Percentiles rank a stretch among this genome's conserved stretches.
These are phyloP conservation scores for Oidiodendron maius DNA, from an alignment of 495 filamentous ascomycete species.

Conservation along the genomic window DNA sequence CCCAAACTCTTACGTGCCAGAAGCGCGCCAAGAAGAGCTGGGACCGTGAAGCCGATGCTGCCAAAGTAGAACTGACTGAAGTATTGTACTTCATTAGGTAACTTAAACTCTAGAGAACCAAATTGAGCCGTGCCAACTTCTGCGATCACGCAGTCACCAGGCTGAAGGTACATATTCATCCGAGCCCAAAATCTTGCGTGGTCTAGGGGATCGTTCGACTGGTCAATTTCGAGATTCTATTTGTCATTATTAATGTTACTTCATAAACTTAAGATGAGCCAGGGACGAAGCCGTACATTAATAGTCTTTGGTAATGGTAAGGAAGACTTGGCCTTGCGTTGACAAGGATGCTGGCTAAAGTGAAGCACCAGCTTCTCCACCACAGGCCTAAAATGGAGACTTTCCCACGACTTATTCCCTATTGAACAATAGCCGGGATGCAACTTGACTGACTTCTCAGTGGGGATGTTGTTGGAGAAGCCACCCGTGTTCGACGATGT, in stretches of 20 bases:
- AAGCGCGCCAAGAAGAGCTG: slow-evolving; percentile 26
- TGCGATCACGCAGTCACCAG: slow-evolving; percentile 40
- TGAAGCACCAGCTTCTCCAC: background rate
- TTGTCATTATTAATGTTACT: too few species aligned
- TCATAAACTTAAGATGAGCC: too few species aligned
- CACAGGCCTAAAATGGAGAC: background rate
- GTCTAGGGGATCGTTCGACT: too few species aligned
- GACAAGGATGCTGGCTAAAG: too few species aligned
- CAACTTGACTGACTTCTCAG: background rate
- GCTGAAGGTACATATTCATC: too few species aligned
- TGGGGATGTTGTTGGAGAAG: background rate
- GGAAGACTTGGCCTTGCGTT: too few species aligned
- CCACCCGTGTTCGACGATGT: slow-evolving; percentile 23
- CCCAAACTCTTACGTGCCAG: slow-evolving; percentile 25
- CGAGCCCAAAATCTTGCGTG: too few species aligned
- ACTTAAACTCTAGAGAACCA: slow-evolving; percentile 22
- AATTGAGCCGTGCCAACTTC: slow-evolving; percentile 34
- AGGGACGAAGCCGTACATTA: too few species aligned
- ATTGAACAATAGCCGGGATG: background rate
- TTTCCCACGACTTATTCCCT: background rate
- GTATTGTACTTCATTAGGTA: slow-evolving; percentile 22
- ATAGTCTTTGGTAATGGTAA: too few species aligned
- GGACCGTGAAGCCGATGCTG: slow-evolving; percentile 35
- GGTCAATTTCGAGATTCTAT: too few species aligned
- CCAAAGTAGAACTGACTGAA: slow-evolving; percentile 33